Evolutionary conservation across 78 protist species (phyloP), one percentile per base, ranked within the genome.

Genomic region (Reticulomyxa filosa): DNA sequence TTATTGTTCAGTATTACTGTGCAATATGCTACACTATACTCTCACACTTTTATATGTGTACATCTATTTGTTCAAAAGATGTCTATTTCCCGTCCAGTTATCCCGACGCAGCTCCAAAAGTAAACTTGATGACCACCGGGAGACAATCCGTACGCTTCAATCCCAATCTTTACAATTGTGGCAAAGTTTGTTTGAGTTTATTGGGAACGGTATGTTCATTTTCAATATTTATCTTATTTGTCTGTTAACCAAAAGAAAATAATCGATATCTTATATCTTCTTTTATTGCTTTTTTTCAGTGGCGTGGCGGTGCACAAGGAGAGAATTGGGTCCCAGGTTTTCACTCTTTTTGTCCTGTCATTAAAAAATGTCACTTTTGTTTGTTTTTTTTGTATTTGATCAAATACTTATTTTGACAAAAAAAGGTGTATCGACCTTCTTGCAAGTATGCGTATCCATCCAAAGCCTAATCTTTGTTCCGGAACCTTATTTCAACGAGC

Each of bases 171-270:
- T 74, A 73, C 75, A 63, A 39, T 13, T 33, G 72, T 46, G 80
- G 80, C 37, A 36, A 68, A 33, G 64, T 78, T 23, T 73, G 83
- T 56, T 65, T 73, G 55, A 59, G 73, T 61, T 65, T 77, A 32
- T 57, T 77, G 33, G 83, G 83, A 22, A 78, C 83, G 55, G 73
- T n/a, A n/a, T n/a, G n/a, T n/a, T n/a, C n/a, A n/a, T n/a, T n/a
- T n/a, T n/a, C n/a, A n/a, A n/a, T n/a, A n/a, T n/a, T n/a, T n/a
- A n/a, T n/a, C n/a, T n/a, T n/a, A n/a, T n/a, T n/a, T n/a, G n/a
- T n/a, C n/a, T n/a, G n/a, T n/a, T n/a, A n/a, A n/a, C n/a, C n/a
- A n/a, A n/a, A n/a, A n/a, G n/a, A n/a, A n/a, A n/a, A n/a, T n/a
- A n/a, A n/a, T n/a, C n/a, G n/a, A n/a, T n/a, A n/a, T n/a, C n/a